phyloP scores from a whole-genome alignment of 306 rosid genomes.

The Quercus engelmannii region DNA sequence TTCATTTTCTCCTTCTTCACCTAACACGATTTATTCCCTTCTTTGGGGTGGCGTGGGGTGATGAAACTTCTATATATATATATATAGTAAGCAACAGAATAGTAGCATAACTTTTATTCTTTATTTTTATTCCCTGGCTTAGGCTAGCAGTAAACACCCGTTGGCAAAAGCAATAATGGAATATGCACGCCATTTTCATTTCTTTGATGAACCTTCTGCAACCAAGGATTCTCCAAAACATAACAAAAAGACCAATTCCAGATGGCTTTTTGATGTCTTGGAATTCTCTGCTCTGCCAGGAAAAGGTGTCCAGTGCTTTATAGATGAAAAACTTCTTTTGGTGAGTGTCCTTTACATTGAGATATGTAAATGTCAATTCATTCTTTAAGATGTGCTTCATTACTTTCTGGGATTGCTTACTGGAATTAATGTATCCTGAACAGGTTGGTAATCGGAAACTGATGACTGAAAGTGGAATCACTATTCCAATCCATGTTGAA shows the following conservation, averaged over 20 bases:
- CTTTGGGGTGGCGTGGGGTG: neutral
- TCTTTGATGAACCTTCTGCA: constrained; percentile 64
- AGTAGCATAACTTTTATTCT: neutral
- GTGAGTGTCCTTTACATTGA: constrained; percentile 37
- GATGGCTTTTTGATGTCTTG: constrained; percentile 81
- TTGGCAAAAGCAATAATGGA: constrained; percentile 85
- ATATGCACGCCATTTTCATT: constrained; percentile 89
- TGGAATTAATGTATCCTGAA: constrained; percentile 18
- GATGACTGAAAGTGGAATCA: constrained; percentile 69
- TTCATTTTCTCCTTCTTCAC: constrained; percentile 10
- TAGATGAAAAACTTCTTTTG: constrained; percentile 61
- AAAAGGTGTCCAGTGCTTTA: constrained; percentile 68
- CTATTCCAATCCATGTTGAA: constrained; percentile 61
- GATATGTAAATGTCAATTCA: constrained; percentile 12
- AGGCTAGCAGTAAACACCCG: constrained; percentile 99
- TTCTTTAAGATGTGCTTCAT: neutral
- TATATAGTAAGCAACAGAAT: neutral
- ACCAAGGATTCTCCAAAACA: constrained; percentile 34
- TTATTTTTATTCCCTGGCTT: constrained; percentile 12
- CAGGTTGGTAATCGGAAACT: constrained; percentile 92
- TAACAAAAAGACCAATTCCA: constrained; percentile 39
- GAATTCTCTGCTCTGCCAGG: constrained; percentile 88
- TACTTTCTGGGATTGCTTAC: constrained; percentile 27
- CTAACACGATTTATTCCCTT: neutral
- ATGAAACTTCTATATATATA: neutral